Base-by-base conservation (phyloP, 805 yeast species). In the Wickerhamomyces rabaulensis region DNA sequence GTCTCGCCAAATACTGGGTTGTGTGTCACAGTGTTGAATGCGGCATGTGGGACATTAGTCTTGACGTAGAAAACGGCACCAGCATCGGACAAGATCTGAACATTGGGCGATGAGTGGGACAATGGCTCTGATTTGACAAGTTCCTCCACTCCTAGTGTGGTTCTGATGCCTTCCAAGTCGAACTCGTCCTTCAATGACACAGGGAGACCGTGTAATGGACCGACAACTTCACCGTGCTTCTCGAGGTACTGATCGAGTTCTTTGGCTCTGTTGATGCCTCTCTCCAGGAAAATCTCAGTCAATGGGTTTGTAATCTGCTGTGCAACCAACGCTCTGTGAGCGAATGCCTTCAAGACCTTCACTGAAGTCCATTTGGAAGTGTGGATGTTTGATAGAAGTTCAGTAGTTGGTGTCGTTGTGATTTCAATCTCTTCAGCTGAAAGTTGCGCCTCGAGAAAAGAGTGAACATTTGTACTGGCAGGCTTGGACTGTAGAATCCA, bases 181-280 rank as follows among this genome's bases (percentile, higher is more conserved):
- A 54, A 43, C 26, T 58, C 57, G 42, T 58, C 82, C 48, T 82
- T 82, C 44, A 81, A 67, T 1, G 84, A 78, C 29, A 82, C 65
- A 5, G 88, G 88, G 20, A 82, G 61, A 1, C 88, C 88, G 54
- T 82, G 88, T 40, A 82, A 68, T 3, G 84, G 82, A 25, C 88
- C 88, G 38, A 76, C 58, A 1, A 74, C 63, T 52, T 72, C 68
- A 13, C 81, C 82, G 40, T 73, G 58, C 36, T 66, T 54, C 45
- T 57, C 57, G 45, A 48, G 74, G 53, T 73, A 70, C 7, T 67
- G 74, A 57, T 82, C 88, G 51, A 80, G 67, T 46, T 58, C 66
- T 49, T 68, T 58, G 6, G 88, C 88, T 42, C 72, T 67, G 46
- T 66, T 62, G 46, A 81, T 65, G 6, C 85, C 87, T 44, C 75